Percentiles rank a stretch among this genome's conserved stretches.
phyloP scores from a whole-genome alignment of 495 filamentous ascomycete genomes.

The Aspergillus taichungensis region DNA sequence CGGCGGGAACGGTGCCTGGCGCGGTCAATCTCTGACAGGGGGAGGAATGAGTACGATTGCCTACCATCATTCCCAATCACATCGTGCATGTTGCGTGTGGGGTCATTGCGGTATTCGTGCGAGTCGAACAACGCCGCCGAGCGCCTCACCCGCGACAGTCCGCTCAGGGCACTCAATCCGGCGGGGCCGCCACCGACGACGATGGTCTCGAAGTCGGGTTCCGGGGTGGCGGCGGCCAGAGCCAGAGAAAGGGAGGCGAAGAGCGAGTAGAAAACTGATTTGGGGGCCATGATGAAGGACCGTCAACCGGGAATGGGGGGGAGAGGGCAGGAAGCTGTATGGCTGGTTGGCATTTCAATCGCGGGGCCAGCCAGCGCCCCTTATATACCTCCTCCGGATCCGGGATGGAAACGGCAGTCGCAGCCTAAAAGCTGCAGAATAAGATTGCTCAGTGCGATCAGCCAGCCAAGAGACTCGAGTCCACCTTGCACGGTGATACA shows the following conservation, averaged over 20 bases:
- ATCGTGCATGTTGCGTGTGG: constrained; percentile 49
- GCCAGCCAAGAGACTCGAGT: background rate
- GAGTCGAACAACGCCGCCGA: constrained; percentile 47
- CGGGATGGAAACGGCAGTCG: too few species aligned
- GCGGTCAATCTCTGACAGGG: background rate
- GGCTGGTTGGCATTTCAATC: background rate
- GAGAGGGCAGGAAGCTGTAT: background rate
- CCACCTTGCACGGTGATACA: too few species aligned
- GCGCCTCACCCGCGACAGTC: constrained; percentile 44
- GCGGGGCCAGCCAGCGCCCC: background rate
- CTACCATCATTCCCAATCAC: constrained; percentile 50
- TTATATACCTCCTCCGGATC: too few species aligned
- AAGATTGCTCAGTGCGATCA: too few species aligned
- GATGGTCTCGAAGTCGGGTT: constrained; percentile 25
- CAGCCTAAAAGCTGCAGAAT: too few species aligned
- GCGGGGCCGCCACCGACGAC: constrained; percentile 30
- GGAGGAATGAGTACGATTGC: background rate
- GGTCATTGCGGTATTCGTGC: constrained; percentile 46
- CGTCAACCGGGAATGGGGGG: background rate
- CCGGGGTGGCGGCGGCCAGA: constrained; percentile 10
- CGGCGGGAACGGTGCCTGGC: constrained; percentile 41
- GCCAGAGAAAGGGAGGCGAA: constrained; percentile 8
- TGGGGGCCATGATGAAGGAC: constrained; percentile 7
- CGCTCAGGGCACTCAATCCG: constrained; percentile 42
- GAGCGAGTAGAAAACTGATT: constrained; percentile 7